Evolutionary conservation across 2,329 filamentous ascomycete species (phyloP), one percentile per base, ranked within the genome.

Genomic region (Cytospora paraplurivora): DNA sequence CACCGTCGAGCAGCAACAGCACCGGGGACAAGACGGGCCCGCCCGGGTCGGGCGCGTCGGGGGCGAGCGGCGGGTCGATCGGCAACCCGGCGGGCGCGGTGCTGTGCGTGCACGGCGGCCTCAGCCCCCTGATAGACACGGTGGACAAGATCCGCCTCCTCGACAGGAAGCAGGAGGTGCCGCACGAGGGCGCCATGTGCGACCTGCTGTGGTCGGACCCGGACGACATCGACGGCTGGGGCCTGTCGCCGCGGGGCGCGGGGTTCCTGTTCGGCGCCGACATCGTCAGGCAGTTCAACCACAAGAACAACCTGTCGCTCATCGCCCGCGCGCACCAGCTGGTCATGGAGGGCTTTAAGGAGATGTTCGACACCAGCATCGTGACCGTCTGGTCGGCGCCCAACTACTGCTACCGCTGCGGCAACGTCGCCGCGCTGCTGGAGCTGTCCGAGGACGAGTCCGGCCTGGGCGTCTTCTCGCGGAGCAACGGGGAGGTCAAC

Each of bases 301-400:
- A 97, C 76, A 86, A 88, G 63, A 99, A 99, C 75, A 92, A 97
- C 72, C 84, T 99, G 34, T 92, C 89, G 27, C 83, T 99, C 59
- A 95, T 99, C 68, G 95, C 94, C 19, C 87, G 95, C 62, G 95
- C 95, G 1, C 95, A 99, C 74, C 95, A 99, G 76, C 87, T 99
- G 27, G 95, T 99, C 68, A 99, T 98, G 95, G 95, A 99, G 75
- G 95, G 95, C 0, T 99, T 97, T 77, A 98, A 98, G 78, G 95
- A 98, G 75, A 98, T 98, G 93, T 99, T 98, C 72, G 92, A 97
- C 73, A 90, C 88, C 15, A 92, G 88, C 55, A 97, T 99, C 68
- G 95, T 98, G 50, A 99, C 95, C 0, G 95, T 99, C n/a, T 99
- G 95, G 94, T 96, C 91, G 0, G 93, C 93, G 11, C 93, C 93